A percentile compares a stretch with the other conserved stretches of the same genome.
These are phyloP conservation scores for Botryotinia convoluta DNA, from an alignment of 2,329 filamentous ascomycete species.

Conservation along the genomic window DNA sequence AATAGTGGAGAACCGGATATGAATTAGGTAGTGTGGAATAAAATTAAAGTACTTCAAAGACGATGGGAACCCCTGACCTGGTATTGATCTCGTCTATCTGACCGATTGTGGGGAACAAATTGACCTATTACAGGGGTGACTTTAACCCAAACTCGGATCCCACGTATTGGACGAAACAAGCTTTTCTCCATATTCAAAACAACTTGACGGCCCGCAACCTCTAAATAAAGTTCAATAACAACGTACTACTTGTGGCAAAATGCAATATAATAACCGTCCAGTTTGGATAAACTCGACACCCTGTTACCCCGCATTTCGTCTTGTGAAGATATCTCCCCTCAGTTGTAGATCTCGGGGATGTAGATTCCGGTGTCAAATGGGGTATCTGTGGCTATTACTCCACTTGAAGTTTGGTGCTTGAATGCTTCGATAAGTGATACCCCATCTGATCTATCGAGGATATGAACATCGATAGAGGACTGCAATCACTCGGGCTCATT, in stretches of 20 bases:
- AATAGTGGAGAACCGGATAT: slow-evolving; percentile 8
- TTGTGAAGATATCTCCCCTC: neutral
- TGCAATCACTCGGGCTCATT: neutral
- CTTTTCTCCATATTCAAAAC: slow-evolving; percentile 1
- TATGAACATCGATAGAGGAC: neutral
- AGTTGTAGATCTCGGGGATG: neutral
- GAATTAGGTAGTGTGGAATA: neutral
- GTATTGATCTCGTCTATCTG: slow-evolving; percentile 14
- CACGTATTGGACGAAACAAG: slow-evolving; percentile 4
- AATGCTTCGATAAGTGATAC: neutral
- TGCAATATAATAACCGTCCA: neutral
- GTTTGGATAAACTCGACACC: slow-evolving; percentile 6
- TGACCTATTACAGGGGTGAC: neutral
- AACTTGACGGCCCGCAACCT: neutral
- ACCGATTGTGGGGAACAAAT: neutral
- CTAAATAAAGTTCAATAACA: neutral
- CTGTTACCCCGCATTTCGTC: slow-evolving; percentile 18
- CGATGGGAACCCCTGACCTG: neutral
- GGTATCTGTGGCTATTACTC: slow-evolving; percentile 10
- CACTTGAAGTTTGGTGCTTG: neutral
- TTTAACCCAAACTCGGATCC: neutral
- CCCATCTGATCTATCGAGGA: neutral
- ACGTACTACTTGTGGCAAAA: neutral
- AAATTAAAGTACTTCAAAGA: slow-evolving; percentile 4
- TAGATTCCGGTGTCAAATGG: neutral